A percentile compares a stretch with the other conserved stretches of the same genome.
Conservation (phyloP, 192 early-diverging fungal species). For the Mortierella claussenii region DNA sequence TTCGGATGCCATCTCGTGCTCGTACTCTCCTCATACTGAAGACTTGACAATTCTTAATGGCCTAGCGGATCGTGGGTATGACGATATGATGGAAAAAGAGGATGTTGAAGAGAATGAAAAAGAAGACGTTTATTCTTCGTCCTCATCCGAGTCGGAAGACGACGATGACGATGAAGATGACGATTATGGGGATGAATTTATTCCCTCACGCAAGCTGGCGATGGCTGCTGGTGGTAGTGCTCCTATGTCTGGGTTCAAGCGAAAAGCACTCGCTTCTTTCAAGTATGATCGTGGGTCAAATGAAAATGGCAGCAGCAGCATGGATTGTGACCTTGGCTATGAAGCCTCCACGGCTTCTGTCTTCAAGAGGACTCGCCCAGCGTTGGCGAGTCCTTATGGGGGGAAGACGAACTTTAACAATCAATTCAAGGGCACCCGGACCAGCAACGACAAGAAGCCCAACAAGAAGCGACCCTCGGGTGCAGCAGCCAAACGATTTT, state of each 20-base stretch:
- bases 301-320: neutral
- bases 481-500: slow-evolving; percentile 48
- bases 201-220: slow-evolving; percentile 16
- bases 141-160: too few relatives aligned
- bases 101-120: slow-evolving; percentile 8
- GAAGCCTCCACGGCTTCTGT: neutral
- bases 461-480: neutral
- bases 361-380: slow-evolving; percentile 43
- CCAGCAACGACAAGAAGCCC: neutral
- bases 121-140: neutral
- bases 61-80: neutral
- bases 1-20: too few relatives aligned
- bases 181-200: slow-evolving; percentile 19
- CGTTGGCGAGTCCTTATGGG: slow-evolving; percentile 38
- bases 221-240: neutral
- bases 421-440: slow-evolving; percentile 9
- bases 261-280: slow-evolving; percentile 8
- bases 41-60: too few relatives aligned
- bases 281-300: neutral
- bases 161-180: neutral
- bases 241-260: slow-evolving; percentile 14
- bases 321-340: too few relatives aligned
- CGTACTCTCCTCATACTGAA: neutral
- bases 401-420: too few relatives aligned
- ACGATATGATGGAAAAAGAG: neutral